These are phyloP conservation scores for Apiospora marii DNA, from an alignment of 2,329 filamentous ascomycete species.

Conservation along the genomic window DNA sequence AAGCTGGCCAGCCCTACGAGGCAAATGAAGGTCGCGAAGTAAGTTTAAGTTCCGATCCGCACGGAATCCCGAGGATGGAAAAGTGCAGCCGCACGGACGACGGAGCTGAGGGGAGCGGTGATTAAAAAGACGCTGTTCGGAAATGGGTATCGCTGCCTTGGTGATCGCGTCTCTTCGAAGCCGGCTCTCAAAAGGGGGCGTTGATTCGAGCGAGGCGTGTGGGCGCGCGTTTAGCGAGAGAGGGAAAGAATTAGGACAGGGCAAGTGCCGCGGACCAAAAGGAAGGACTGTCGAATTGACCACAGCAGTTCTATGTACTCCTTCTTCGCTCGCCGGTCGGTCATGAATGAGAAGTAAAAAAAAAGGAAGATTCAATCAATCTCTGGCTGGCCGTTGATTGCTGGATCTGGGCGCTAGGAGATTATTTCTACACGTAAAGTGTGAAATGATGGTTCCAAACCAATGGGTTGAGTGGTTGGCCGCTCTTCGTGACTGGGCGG, in stretches of 20 bases:
- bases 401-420: slow-evolving; percentile 21
- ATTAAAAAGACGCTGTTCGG: slow-evolving; percentile 8
- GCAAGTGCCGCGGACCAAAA: slow-evolving; percentile 8
- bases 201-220: slow-evolving; percentile 5
- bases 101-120: slow-evolving; percentile 4
- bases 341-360: background rate
- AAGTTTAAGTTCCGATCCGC: slow-evolving; percentile 14
- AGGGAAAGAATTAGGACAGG: slow-evolving; percentile 10
- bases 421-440: slow-evolving; percentile 20
- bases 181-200: slow-evolving; percentile 1
- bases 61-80: slow-evolving; percentile 20
- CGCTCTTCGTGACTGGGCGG: slow-evolving; percentile 21
- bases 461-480: slow-evolving; percentile 21
- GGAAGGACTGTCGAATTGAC: slow-evolving; percentile 16
- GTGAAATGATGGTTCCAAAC: slow-evolving; percentile 14
- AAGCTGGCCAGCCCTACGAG: slow-evolving; percentile 14
- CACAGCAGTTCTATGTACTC: slow-evolving; percentile 18
- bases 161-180: slow-evolving; percentile 6
- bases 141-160: slow-evolving; percentile 2
- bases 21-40: slow-evolving; percentile 19
- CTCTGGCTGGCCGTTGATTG: slow-evolving; percentile 20
- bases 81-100: slow-evolving; percentile 14
- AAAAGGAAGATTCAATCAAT: slow-evolving; percentile 18
- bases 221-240: slow-evolving; percentile 12
- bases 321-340: slow-evolving; percentile 14